Evolutionary conservation across 2,329 filamentous ascomycete genomes (phyloP), one percentile per base, ranked within the genome.

Genomic region (Aspergillus ustus): DNA sequence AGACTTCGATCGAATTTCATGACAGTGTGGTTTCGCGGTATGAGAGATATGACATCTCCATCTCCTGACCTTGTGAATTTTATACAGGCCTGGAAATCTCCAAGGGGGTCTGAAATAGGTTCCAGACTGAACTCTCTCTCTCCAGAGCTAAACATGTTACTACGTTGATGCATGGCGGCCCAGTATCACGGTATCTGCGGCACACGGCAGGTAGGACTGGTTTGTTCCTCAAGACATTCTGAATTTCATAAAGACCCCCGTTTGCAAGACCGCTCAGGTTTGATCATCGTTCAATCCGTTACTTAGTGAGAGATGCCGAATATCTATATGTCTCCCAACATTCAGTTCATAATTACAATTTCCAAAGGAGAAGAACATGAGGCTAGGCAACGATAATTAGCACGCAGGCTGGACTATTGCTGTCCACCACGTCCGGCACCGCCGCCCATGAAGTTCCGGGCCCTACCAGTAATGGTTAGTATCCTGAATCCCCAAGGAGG

Each of bases 361-460:
- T 15, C 3, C 34, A 40, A 40, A 40, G 8, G 34, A 40, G 34
- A 40, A 13, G 8, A 40, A 40, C 11, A 15, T 15, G 9, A 40
- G 34, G 34, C 34, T 40, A 15, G 34, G 34, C 15, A 40, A 40
- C 4, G 11, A 40, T 15, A 40, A 15, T 15, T 40, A 11, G 15
- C 34, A 5, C 13, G 15, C 34, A 40, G 15, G 34, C 9, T 15
- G 11, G 20, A 37, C 51, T 34, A 66, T 60, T 68, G 65, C 54
- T 67, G 62, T 56, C 57, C 70, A 62, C 72, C 71, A 60, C 70
- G 69, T 48, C 81, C 83, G 62, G 81, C 82, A 66, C 68, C 68
- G 57, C 77, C 78, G 59, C 84, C 87, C 87, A 91, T 89, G 75
- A 91, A 85, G 74, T 88, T 89, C 67, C 84, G 82, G 60, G 88